Percentiles rank a stretch among this genome's conserved stretches.
These are phyloP conservation scores for Cercophora newfieldiana DNA, from an alignment of 495 filamentous ascomycete genomes.

Conservation along the genomic window DNA sequence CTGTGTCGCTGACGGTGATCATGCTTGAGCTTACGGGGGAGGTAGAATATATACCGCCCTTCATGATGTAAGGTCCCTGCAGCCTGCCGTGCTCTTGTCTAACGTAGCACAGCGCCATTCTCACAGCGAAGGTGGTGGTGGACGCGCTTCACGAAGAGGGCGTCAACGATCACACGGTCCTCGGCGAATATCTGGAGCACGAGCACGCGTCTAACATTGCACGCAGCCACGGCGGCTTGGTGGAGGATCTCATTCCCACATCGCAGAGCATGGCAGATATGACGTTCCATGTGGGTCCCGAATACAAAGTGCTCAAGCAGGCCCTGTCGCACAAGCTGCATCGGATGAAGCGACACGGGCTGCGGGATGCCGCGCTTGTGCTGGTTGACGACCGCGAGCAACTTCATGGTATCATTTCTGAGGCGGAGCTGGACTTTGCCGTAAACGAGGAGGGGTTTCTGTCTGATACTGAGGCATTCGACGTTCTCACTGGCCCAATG, in stretches of 20 bases:
- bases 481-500: constrained; percentile 46
- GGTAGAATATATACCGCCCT: constrained; percentile 53
- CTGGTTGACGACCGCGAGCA: constrained; percentile 48
- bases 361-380: constrained; percentile 58
- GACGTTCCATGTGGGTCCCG: constrained; percentile 47
- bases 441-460: constrained; percentile 28
- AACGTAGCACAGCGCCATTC: constrained; percentile 39
- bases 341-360: constrained; percentile 48
- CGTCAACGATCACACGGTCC: constrained; percentile 50
- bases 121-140: constrained; percentile 60
- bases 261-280: constrained; percentile 57
- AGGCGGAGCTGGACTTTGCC: constrained; percentile 57
- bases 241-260: constrained; percentile 52
- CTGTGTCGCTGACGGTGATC: constrained; percentile 59
- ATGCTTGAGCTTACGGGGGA: constrained; percentile 58
- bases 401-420: constrained; percentile 57
- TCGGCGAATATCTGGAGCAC: constrained; percentile 38
- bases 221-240: constrained; percentile 17
- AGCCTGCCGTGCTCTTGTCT: not conserved
- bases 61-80: constrained; percentile 48
- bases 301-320: constrained; percentile 45
- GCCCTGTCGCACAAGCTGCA: constrained; percentile 48
- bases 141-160: constrained; percentile 52
- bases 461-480: constrained; percentile 32
- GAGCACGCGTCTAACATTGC: constrained; percentile 33